Evolutionary conservation across 257 asterid genomes (phyloP), one percentile per base, ranked within the genome.

Genomic region (Gentiana straminea): DNA sequence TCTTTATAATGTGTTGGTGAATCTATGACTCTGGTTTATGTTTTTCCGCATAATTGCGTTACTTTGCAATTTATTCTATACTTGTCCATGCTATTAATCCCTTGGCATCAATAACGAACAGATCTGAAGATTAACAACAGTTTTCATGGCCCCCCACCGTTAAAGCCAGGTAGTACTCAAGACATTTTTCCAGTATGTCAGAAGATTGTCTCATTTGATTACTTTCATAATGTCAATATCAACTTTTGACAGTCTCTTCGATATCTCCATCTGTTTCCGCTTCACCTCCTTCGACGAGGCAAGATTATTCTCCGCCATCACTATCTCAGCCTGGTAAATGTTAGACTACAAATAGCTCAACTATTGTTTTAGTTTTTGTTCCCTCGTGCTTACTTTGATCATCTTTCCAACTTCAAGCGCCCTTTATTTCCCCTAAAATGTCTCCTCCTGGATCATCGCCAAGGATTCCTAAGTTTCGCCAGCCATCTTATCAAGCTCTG

Each of bases 401-500:
- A 60, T 69, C 44, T 72, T 71, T 75, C 43, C 55, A 56, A 63
- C 60, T 75, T 65, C 73, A 68, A 88, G 94, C 61, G 72, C 86
- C 86, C n/a, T 24, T 61, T 68, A 35, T 67, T 65, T 69, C 79
- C 73, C 88, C 85, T 49, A 74, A 77, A 71, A 68, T 38, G 35
- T 63, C 80, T 70, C 94, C 86, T 34, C 57, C 77, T 58, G 68
- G 61, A 57, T 46, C 86, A 55, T 38, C 75, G 32, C 68, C 70
- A 57, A 73, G 65, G 75, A 62, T 67, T 69, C 86, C 89, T 43
- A 78, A 74, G 76, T 52, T 57, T 59, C 84, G 83, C 1, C 62
- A 60, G 48, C 64, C 57, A 7, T 83, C 96, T 4, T 51, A 79
- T 59, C 88, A 64, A 54, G 80, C 79, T 44, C 73, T 84, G 60